These are phyloP conservation scores for Kockovaella imperatae DNA, from an alignment of 768 basidiomycete species.

Conservation along the genomic window DNA sequence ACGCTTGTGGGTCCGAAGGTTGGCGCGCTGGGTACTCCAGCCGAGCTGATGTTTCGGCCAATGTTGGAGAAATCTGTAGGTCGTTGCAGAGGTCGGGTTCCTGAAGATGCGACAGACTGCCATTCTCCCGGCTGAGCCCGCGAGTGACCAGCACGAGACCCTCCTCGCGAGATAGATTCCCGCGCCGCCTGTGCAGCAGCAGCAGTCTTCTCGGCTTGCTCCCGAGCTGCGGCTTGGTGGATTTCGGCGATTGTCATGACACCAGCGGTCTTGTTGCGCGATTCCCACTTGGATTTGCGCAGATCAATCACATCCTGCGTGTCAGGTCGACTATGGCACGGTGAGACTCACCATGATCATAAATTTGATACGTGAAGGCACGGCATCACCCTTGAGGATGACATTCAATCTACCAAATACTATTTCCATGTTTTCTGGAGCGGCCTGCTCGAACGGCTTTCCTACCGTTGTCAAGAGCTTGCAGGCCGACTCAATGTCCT, in stretches of 20 bases:
- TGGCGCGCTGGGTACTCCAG: conserved; percentile 50
- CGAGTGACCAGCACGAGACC: conserved; percentile 77
- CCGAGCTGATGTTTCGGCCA: conserved; percentile 50
- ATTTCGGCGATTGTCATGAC: conserved; percentile 83
- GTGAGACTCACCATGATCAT: conserved; percentile 73
- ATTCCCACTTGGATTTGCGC: conserved; percentile 71
- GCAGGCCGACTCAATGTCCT: conserved; percentile 94
- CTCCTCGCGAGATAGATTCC: conserved; percentile 77
- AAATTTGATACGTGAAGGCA: conserved; percentile 82
- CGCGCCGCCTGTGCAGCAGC: conserved; percentile 57
- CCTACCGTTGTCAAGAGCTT: conserved; percentile 87
- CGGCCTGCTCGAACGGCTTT: conserved; percentile 65
- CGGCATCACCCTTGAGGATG: conserved; percentile 62
- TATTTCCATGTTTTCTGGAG: conserved; percentile 81
- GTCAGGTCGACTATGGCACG: background rate
- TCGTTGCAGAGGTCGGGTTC: conserved; percentile 49
- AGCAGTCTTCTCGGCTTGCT: conserved; percentile 53
- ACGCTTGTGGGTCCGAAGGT: conserved; percentile 79
- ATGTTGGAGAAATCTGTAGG: conserved; percentile 36
- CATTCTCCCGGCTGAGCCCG: conserved; percentile 63
- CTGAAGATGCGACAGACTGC: conserved; percentile 58
- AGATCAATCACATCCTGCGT: conserved; percentile 81
- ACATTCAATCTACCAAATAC: conserved; percentile 89
- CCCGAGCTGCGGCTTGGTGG: conserved; percentile 72
- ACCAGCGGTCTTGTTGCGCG: conserved; percentile 62